Conservation (phyloP, 768 basidiomycete species). For the Xerocomus spinulosus region DNA sequence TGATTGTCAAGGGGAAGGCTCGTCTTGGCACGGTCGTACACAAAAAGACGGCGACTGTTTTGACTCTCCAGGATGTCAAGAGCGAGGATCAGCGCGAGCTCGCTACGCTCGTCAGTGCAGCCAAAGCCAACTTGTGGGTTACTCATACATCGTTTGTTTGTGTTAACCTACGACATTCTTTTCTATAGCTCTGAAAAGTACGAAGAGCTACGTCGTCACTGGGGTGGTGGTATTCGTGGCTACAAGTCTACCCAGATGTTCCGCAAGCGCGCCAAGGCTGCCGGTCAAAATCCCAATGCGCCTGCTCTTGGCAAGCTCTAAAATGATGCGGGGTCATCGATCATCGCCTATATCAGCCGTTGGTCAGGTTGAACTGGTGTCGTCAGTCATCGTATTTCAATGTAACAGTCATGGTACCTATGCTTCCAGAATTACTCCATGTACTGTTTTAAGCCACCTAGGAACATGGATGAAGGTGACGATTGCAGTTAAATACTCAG, state of each 20-base stretch:
- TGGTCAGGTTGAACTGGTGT: not conserved
- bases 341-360: not conserved
- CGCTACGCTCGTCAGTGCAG: constrained; percentile 85
- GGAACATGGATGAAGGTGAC: not conserved
- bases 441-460: constrained; percentile 1
- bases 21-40: constrained; percentile 96
- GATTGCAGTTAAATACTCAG: not conserved
- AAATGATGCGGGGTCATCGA: constrained; percentile 16
- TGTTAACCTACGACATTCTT: constrained; percentile 2
- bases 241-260: constrained; percentile 94
- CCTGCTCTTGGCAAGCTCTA: constrained; percentile 63
- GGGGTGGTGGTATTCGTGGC: constrained; percentile 96
- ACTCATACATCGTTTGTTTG: not conserved
- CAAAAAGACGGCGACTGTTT: constrained; percentile 95
- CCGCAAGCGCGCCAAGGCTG: constrained; percentile 89
- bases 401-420: constrained; percentile 8
- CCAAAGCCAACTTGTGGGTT: constrained; percentile 96
- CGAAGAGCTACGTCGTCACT: constrained; percentile 84
- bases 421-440: constrained; percentile 18
- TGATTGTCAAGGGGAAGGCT: constrained; percentile 97
- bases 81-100: constrained; percentile 93
- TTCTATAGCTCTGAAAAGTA: constrained; percentile 76
- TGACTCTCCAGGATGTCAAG: constrained; percentile 90
- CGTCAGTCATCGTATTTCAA: constrained; percentile 10
- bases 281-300: constrained; percentile 60